Evolutionary conservation across 2,329 filamentous ascomycete genomes (phyloP).

Genomic region (Aspergillus versicolor): DNA sequence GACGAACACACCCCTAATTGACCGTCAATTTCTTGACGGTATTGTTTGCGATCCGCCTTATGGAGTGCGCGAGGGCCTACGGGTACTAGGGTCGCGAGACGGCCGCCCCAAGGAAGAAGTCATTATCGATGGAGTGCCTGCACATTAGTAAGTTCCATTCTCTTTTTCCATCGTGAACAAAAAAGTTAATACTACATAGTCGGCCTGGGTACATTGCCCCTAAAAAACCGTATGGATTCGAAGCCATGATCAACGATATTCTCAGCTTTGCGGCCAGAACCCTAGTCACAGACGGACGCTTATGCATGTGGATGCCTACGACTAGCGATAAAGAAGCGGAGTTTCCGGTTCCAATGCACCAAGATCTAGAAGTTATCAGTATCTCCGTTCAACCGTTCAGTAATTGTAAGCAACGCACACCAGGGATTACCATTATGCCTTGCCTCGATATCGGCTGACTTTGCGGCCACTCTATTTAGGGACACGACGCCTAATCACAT

Average conservation of each 20-base stretch:
- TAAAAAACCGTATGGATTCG: conserved; percentile 88
- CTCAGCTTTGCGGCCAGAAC: conserved; percentile 75
- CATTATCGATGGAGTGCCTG: conserved; percentile 66
- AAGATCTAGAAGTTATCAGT: conserved; percentile 68
- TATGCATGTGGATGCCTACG: conserved; percentile 98
- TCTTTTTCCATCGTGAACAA: neutral
- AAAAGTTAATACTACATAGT: conserved; percentile 33
- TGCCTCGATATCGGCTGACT: neutral
- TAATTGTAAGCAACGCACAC: conserved; percentile 62
- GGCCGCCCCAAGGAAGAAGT: conserved; percentile 53
- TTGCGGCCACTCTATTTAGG: conserved; percentile 48
- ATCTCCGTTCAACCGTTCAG: conserved; percentile 86
- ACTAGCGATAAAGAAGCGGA: conserved; percentile 76
- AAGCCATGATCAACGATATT: conserved; percentile 86
- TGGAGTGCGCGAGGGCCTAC: conserved; percentile 86
- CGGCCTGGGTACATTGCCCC: conserved; percentile 74
- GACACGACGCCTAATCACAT: conserved; percentile 87
- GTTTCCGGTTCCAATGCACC: conserved; percentile 74
- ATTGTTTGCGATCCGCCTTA: conserved; percentile 97
- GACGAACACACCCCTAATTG: conserved; percentile 76
- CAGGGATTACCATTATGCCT: neutral
- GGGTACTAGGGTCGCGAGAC: conserved; percentile 78
- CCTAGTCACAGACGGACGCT: conserved; percentile 73
- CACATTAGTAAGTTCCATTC: conserved; percentile 60
- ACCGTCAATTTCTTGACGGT: conserved; percentile 69